A percentile compares a stretch with the other conserved stretches of the same genome.
Conservation (phyloP, 306 rosid species). For the Castanea mollissima region DNA sequence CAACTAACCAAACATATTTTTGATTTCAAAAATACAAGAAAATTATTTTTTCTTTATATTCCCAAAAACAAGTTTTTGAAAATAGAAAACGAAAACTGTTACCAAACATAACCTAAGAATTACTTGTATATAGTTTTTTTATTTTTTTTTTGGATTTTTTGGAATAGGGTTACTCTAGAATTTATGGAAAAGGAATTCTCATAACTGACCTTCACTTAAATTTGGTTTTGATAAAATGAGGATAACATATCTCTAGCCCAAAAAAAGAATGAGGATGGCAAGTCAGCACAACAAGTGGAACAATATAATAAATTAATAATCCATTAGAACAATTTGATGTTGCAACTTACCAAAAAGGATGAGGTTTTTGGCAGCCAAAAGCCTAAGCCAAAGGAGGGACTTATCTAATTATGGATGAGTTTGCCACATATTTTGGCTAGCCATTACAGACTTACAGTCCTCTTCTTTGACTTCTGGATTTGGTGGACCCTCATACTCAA, state of each 20-base stretch:
- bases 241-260: background rate
- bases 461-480: background rate
- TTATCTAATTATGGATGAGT: constrained; percentile 6
- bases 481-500: background rate
- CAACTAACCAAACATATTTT: no score
- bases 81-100: no score
- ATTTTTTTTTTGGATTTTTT: background rate
- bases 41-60: no score
- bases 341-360: background rate
- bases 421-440: background rate
- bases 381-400: background rate
- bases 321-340: background rate
- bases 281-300: constrained; percentile 13
- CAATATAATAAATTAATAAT: background rate
- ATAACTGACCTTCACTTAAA: background rate
- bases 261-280: constrained; percentile 23
- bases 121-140: no score
- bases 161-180: no score
- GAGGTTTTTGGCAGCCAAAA: background rate
- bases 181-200: no score
- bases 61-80: no score
- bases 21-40: no score
- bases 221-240: background rate
- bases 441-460: background rate
- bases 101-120: no score